These are phyloP conservation scores for Spergularia azorica DNA, from an alignment of 179 eudicot genomes.

Conservation along the genomic window DNA sequence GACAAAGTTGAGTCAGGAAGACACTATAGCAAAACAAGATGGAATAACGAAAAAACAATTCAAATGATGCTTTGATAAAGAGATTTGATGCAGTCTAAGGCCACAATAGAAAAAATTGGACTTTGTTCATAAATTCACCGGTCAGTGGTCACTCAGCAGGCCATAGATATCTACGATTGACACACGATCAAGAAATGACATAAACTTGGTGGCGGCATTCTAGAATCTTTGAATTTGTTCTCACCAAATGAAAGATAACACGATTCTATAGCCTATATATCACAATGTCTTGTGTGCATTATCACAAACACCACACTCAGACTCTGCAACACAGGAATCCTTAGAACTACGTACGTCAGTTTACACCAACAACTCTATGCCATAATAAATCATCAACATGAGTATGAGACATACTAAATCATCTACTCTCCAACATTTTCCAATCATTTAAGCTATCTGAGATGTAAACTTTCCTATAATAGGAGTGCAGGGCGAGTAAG, in stretches of 20 bases:
- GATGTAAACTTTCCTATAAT: background rate
- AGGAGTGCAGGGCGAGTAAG: background rate
- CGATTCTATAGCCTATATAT: no score
- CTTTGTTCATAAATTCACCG: no score
- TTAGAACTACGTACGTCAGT: background rate
- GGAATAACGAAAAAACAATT: background rate
- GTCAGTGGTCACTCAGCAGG: no score
- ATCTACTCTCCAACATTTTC: background rate
- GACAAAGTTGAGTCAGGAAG: conserved; percentile 13
- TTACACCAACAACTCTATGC: background rate
- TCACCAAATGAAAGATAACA: no score
- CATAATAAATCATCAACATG: background rate
- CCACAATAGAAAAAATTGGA: no score
- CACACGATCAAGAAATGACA: no score
- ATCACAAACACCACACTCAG: background rate
- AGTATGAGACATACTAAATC: background rate
- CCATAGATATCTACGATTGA: no score
- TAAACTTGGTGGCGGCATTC: no score
- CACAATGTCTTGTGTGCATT: no score
- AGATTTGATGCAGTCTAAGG: no score
- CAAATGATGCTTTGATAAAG: no score
- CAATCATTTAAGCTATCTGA: background rate
- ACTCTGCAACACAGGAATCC: background rate
- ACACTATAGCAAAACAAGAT: background rate
- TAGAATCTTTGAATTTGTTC: no score